Conservation (phyloP, 306 rosid genomes). For the Sphenostylis stenocarpa region DNA sequence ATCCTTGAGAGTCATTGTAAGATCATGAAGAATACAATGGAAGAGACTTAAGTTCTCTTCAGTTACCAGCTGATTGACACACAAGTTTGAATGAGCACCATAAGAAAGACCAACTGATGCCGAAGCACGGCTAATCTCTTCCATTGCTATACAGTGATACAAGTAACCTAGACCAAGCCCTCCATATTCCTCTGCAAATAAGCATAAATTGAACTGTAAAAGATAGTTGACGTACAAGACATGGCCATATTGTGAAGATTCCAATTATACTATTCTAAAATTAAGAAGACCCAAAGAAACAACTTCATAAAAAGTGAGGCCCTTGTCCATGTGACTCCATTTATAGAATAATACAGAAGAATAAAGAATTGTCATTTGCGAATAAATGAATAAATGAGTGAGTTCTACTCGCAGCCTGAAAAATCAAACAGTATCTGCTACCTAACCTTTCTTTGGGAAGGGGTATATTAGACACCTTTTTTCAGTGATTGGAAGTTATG, state of each 20-base stretch:
- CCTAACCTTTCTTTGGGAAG: background rate
- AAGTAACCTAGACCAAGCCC: slow-evolving; percentile 96
- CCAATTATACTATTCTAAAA: background rate
- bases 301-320: background rate
- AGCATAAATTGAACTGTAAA: slow-evolving; percentile 29
- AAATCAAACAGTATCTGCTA: slow-evolving; percentile 12
- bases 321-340: background rate
- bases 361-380: background rate
- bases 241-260: background rate
- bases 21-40: slow-evolving; percentile 14
- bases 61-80: slow-evolving; percentile 91
- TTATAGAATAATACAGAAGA: background rate
- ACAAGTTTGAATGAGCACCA: slow-evolving; percentile 96
- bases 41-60: slow-evolving; percentile 26
- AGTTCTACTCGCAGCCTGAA: slow-evolving; percentile 1
- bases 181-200: slow-evolving; percentile 85
- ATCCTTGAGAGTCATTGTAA: slow-evolving; percentile 20
- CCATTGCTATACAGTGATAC: slow-evolving; percentile 94
- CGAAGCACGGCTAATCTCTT: slow-evolving; percentile 98
- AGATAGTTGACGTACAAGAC: slow-evolving; percentile 10
- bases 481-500: background rate
- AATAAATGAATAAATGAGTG: slow-evolving; percentile 16
- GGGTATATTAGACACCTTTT: background rate
- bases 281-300: slow-evolving; percentile 7
- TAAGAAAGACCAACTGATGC: slow-evolving; percentile 94